Conservation (phyloP, 768 basidiomycete species). For the Boletus fagicola region DNA sequence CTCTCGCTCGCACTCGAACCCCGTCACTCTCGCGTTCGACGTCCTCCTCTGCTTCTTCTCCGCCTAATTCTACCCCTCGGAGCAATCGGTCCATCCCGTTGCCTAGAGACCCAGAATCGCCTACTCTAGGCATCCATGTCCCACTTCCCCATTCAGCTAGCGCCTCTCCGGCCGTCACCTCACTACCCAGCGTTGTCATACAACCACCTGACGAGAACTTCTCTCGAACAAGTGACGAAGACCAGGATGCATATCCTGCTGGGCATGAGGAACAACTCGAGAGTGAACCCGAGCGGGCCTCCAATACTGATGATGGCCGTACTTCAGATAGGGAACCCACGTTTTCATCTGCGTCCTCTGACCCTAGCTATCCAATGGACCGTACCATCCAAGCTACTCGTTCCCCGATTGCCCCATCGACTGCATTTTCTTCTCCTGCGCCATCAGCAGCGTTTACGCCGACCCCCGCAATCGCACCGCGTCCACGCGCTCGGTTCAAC, state of each 20-base stretch:
- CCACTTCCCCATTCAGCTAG: conserved; percentile 54
- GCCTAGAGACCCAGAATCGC: conserved; percentile 44
- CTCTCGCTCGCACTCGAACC: conserved; percentile 51
- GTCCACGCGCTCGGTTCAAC: conserved; percentile 60
- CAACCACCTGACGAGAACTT: conserved; percentile 21
- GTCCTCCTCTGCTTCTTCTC: conserved; percentile 51
- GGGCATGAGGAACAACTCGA: conserved; percentile 12
- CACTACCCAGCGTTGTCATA: conserved; percentile 24
- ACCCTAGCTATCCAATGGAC: conserved; percentile 32
- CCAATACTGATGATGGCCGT: conserved; percentile 27
- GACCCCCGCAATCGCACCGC: conserved; percentile 64
- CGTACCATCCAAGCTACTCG: conserved; percentile 27
- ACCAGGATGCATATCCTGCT: neutral
- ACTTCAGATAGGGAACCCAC: conserved; percentile 52
- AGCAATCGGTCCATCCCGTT: conserved; percentile 48
- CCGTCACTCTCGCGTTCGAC: conserved; percentile 66
- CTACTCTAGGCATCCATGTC: conserved; percentile 43
- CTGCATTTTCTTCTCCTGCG: conserved; percentile 53
- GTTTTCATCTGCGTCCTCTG: conserved; percentile 66
- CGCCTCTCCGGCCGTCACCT: conserved; percentile 44
- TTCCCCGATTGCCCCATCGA: conserved; percentile 39
- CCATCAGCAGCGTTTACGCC: conserved; percentile 62
- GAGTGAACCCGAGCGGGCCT: conserved; percentile 22
- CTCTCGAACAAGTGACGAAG: conserved; percentile 18
- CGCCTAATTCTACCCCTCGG: conserved; percentile 62